phyloP scores from a whole-genome alignment of 2,329 filamentous ascomycete genomes.

The Aspergillus pseudoviridinutans region DNA sequence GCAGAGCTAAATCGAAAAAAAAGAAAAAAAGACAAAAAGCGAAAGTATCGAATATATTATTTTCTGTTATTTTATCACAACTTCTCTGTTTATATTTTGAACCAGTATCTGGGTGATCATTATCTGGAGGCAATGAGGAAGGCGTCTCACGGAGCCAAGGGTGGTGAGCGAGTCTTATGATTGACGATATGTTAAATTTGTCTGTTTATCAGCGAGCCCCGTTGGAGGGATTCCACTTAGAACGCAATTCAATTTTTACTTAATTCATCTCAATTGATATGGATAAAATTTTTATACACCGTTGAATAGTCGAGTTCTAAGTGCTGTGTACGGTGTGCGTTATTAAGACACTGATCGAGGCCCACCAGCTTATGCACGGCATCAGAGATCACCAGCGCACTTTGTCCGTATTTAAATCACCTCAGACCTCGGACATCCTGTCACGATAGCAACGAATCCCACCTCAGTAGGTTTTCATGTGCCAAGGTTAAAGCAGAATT shows the following conservation, averaged over 20 bases:
- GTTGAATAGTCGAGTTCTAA: too few species aligned
- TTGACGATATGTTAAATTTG: slow-evolving; percentile 11
- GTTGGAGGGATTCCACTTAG: not conserved
- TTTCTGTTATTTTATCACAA: not conserved
- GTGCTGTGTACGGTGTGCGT: not conserved
- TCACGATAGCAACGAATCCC: not conserved
- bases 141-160: slow-evolving; percentile 15
- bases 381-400: too few species aligned
- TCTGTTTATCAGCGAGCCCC: not conserved
- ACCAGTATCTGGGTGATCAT: not conserved
- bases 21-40: slow-evolving; percentile 12
- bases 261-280: not conserved
- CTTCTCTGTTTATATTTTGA: slow-evolving; percentile 10
- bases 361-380: not conserved
- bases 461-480: too few species aligned
- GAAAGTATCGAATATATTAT: not conserved
- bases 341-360: not conserved
- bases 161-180: slow-evolving; percentile 7
- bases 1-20: slow-evolving; percentile 14
- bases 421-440: not conserved
- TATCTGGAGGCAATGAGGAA: slow-evolving; percentile 6
- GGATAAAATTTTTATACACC: not conserved
- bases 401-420: not conserved
- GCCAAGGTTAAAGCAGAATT: not conserved
- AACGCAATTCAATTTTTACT: not conserved